These are phyloP conservation scores for Aspergillus latus DNA, from an alignment of 2,329 filamentous ascomycete species.

Conservation along the genomic window DNA sequence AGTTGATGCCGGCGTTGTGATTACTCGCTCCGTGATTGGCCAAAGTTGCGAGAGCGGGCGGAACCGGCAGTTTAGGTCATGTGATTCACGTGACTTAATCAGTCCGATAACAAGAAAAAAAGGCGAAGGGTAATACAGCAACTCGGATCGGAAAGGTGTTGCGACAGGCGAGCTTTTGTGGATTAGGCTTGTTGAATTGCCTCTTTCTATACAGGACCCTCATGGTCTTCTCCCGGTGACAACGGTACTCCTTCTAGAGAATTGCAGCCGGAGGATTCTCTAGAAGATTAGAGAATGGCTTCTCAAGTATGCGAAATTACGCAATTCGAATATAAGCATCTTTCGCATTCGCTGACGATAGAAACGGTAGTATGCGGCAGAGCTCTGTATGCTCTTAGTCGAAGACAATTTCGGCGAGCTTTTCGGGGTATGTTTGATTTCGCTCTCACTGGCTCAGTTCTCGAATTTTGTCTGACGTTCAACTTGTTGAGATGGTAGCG, in stretches of 20 bases:
- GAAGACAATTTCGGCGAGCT: slow-evolving; percentile 89
- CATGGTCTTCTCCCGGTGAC: slow-evolving; percentile 59
- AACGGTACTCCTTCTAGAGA: slow-evolving; percentile 69
- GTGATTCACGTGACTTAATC: slow-evolving; percentile 25
- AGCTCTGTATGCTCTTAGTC: slow-evolving; percentile 87
- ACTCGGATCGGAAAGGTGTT: background rate
- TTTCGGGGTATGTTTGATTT: slow-evolving; percentile 69
- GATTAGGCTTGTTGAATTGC: background rate
- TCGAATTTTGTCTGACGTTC: slow-evolving; percentile 1
- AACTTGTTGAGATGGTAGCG: slow-evolving; percentile 54
- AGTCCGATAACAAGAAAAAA: slow-evolving; percentile 17
- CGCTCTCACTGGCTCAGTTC: background rate
- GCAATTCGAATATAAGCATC: background rate
- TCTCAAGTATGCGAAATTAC: slow-evolving; percentile 52
- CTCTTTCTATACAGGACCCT: slow-evolving; percentile 14
- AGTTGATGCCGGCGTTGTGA: slow-evolving; percentile 39
- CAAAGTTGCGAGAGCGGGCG: slow-evolving; percentile 39
- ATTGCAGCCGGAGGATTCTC: slow-evolving; percentile 68
- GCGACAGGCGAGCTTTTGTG: background rate
- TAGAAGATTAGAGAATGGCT: slow-evolving; percentile 61
- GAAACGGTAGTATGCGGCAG: slow-evolving; percentile 63
- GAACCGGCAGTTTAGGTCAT: slow-evolving; percentile 36
- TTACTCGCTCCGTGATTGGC: slow-evolving; percentile 42
- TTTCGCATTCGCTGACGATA: slow-evolving; percentile 26
- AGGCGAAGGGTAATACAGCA: slow-evolving; percentile 16